phyloP scores from a whole-genome alignment of 306 rosid genomes.

The Pyrus pyrifolia region DNA sequence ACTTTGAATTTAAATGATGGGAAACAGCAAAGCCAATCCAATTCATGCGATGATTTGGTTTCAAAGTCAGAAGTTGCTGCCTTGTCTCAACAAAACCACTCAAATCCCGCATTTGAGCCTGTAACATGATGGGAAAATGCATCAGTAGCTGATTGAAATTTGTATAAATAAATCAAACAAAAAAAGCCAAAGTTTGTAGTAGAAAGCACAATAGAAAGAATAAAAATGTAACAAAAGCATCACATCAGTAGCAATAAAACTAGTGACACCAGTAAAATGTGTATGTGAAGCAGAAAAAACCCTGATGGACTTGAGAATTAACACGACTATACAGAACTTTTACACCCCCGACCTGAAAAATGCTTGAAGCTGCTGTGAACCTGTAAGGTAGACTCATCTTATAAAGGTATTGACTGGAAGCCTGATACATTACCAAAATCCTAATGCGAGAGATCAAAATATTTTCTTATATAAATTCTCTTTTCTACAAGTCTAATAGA shows the following conservation, averaged over 20 bases:
- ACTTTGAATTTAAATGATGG: conserved; percentile 89
- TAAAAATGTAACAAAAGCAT: neutral
- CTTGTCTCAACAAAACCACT: conserved; percentile 96
- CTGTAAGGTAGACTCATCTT: neutral
- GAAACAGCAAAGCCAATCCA: conserved; percentile 98
- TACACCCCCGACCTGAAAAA: neutral
- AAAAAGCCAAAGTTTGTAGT: neutral
- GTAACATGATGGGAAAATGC: conserved; percentile 15
- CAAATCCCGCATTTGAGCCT: conserved; percentile 99
- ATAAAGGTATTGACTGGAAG: neutral
- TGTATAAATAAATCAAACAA: neutral
- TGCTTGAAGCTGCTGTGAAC: neutral
- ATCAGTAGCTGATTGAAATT: conserved; percentile 10
- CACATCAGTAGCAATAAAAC: neutral
- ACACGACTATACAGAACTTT: neutral
- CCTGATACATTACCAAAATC: neutral
- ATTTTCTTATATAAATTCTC: neutral
- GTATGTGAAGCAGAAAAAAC: neutral
- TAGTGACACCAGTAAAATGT: neutral
- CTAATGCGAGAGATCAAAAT: neutral
- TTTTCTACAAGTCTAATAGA: neutral
- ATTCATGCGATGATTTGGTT: conserved; percentile 99
- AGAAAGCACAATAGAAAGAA: neutral
- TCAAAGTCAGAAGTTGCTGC: conserved; percentile 81
- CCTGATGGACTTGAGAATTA: neutral